Base-by-base conservation (phyloP, 2,329 filamentous ascomycete species). In the Pestalotiopsis sp. region DNA sequence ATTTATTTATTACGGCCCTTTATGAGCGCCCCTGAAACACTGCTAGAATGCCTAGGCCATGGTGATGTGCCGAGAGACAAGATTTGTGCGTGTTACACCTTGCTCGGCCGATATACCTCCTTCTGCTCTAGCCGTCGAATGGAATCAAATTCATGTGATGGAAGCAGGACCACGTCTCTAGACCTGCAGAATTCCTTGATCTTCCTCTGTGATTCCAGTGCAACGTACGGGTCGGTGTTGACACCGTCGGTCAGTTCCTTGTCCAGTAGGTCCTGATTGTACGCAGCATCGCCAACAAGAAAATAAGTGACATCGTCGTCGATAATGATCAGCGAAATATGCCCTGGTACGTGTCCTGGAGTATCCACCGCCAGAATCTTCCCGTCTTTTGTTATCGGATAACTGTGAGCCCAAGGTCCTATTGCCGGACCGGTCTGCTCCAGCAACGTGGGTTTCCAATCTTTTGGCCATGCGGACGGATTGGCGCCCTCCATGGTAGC, bases 311-410 rank as follows among this genome's bases (percentile, higher is more conserved):
- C 71, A 1, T 64, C 68, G 20, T 66, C 64, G 55, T 64, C 67
- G 13, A 59, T 55, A 1, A 71, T 67, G 14, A 79, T 66, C 52
- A 80, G 24, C 5, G 74, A 75, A 10, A 78, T 68, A 66, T 80
- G 78, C 0, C 78, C 78, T 1, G 74, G 74, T 4, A 78, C 75
- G 66, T 80, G 77, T 6, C 78, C 78, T 11, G 77, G 75, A 4
- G 78, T 80, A 58, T 77, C 73, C 1, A 79, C 75, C 5, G 73
- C 74, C 0, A 75, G 70, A 20, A 80, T 69, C 10, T 64, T 72
- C 0, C 74, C 76, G 71, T 79, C 74, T 1, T 60, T 60, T 6
- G 78, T 78, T 9, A 80, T 66, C 9, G 72, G 73, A 66, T 71
- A 74, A 4, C 72, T 74, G 22, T 73, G 63, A 22, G 67, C 69